Conservation (phyloP, 2,329 filamentous ascomycete species). For the Akanthomyces lecanii region DNA sequence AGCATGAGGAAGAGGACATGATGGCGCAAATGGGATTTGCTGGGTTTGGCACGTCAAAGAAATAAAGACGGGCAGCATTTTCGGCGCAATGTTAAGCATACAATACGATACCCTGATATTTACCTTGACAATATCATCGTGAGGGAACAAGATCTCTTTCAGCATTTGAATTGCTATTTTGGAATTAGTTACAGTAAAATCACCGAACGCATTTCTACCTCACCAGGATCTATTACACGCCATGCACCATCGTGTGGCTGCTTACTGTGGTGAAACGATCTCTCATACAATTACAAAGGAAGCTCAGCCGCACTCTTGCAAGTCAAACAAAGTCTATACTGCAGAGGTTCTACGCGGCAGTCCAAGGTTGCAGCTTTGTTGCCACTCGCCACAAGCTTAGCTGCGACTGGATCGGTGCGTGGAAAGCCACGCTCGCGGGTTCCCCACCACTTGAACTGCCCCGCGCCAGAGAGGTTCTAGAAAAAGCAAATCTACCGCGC, state of each 20-base stretch:
- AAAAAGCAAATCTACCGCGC: conserved; percentile 4
- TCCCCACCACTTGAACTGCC: conserved; percentile 11
- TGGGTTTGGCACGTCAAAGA: conserved; percentile 59
- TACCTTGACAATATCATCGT: background rate
- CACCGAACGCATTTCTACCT: background rate
- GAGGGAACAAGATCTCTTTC: background rate
- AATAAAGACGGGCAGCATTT: conserved; percentile 26
- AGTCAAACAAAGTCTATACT: background rate
- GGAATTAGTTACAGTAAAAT: no score
- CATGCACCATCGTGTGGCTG: background rate
- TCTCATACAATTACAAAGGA: background rate
- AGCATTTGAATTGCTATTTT: background rate
- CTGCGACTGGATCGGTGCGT: background rate
- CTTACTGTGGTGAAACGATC: background rate
- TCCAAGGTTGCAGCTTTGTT: no score
- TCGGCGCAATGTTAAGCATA: conserved; percentile 9
- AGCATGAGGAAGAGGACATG: conserved; percentile 69
- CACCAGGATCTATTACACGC: background rate
- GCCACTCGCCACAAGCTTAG: background rate
- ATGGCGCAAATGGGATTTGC: conserved; percentile 63
- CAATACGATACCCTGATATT: conserved; percentile 12
- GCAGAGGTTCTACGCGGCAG: background rate
- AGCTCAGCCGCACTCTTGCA: background rate
- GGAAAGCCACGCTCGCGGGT: background rate
- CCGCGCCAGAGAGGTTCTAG: background rate